These are phyloP conservation scores for Metschnikowia reukaufii DNA, from an alignment of 805 yeast genomes.

Conservation along the genomic window DNA sequence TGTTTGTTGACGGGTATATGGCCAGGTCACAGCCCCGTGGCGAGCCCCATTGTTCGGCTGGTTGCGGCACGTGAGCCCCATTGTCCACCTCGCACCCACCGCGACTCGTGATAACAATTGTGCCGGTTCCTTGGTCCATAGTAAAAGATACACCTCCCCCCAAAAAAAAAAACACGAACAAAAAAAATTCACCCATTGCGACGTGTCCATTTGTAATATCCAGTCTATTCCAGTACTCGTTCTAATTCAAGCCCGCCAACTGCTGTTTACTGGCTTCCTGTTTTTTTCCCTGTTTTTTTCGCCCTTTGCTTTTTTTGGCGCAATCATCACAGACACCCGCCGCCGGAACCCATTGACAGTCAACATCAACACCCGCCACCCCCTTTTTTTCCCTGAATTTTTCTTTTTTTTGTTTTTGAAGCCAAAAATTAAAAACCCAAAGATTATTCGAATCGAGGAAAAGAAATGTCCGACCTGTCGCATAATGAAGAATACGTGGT, in stretches of 20 bases:
- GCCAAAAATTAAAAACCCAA: background rate
- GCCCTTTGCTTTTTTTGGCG: constrained; percentile 2
- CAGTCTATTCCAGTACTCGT: background rate
- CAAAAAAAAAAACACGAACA: background rate
- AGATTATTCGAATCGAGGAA: background rate
- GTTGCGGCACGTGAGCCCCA: constrained; percentile 12
- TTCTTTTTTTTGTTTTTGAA: no score
- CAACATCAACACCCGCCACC: background rate
- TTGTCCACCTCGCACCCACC: constrained; percentile 13
- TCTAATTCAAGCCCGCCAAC: background rate
- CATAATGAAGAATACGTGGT: constrained; percentile 33
- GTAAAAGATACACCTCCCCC: background rate
- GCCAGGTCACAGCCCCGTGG: no score
- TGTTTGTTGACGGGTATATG: no score
- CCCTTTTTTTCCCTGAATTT: background rate
- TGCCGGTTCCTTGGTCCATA: constrained; percentile 3
- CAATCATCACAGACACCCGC: constrained; percentile 2
- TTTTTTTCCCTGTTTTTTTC: background rate
- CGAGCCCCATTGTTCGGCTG: background rate
- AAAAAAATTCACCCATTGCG: background rate
- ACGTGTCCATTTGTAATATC: background rate
- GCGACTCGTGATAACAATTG: constrained; percentile 12
- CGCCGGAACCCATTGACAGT: background rate
- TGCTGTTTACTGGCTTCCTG: background rate
- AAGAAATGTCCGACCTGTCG: constrained; percentile 6